A percentile compares a stretch with the other conserved stretches of the same genome.
Evolutionary conservation across 768 basidiomycete species (phyloP).

Genomic region (Favolaschia claudopus): DNA sequence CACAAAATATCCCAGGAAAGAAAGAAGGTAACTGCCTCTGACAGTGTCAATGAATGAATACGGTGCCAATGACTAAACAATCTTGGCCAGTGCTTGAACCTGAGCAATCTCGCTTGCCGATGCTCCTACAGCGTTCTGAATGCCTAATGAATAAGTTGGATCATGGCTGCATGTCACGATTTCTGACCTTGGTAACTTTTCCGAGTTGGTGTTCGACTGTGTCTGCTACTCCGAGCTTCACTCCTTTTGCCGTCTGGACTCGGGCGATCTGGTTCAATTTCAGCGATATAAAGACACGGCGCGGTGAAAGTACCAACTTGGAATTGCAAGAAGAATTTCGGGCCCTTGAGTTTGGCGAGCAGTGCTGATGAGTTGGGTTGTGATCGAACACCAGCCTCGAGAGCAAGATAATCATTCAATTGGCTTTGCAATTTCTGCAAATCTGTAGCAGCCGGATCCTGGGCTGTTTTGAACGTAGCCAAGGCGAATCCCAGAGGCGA

Average conservation of each 20-base stretch:
- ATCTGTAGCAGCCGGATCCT: constrained; percentile 33
- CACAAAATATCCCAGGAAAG: neutral
- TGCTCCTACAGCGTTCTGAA: constrained; percentile 37
- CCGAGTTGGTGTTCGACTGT: constrained; percentile 38
- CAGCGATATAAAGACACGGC: neutral
- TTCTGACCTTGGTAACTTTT: constrained; percentile 34
- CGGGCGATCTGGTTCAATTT: constrained; percentile 31
- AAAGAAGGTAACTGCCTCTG: constrained; percentile 4
- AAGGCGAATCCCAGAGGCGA: constrained; percentile 38
- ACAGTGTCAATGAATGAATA: neutral
- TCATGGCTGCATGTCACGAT: neutral
- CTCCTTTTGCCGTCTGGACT: constrained; percentile 33
- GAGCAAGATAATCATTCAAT: constrained; percentile 36
- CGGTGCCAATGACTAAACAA: constrained; percentile 9
- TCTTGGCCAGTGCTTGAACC: constrained; percentile 31
- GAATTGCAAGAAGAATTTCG: constrained; percentile 41
- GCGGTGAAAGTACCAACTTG: constrained; percentile 18
- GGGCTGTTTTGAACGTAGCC: constrained; percentile 32
- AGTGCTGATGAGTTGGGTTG: constrained; percentile 32
- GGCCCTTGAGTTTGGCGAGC: constrained; percentile 36
- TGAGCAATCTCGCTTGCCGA: constrained; percentile 34
- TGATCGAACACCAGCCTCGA: constrained; percentile 38
- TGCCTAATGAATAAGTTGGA: constrained; percentile 2
- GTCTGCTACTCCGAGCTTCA: constrained; percentile 31
- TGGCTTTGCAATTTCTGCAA: constrained; percentile 34